These are phyloP conservation scores for rapeseed (Brassica napus) DNA, from an alignment of 345 rosid genomes.

Conservation along the genomic window DNA sequence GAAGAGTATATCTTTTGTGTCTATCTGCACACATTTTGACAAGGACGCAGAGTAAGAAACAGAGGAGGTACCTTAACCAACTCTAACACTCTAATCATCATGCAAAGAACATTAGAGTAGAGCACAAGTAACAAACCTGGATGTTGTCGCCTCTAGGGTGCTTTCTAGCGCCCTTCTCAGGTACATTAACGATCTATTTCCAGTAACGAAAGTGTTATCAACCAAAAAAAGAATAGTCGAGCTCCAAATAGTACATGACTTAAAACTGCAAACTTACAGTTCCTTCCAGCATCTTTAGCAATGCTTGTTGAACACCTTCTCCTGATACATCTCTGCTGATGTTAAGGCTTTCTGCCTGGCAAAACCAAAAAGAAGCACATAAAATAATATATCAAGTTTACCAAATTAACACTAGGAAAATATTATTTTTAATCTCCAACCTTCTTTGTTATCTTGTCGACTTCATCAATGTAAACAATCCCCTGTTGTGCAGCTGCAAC, in stretches of 20 bases:
- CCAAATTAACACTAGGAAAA: slow-evolving; percentile 2
- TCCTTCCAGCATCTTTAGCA: slow-evolving; percentile 97
- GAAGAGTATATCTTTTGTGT: slow-evolving; percentile 98
- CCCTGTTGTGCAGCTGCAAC: slow-evolving; percentile 99
- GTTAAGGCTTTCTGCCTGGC: slow-evolving; percentile 94
- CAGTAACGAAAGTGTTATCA: slow-evolving; percentile 23
- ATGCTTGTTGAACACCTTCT: slow-evolving; percentile 99
- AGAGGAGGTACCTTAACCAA: not conserved
- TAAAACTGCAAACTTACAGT: slow-evolving; percentile 66
- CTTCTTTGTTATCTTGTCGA: slow-evolving; percentile 98
- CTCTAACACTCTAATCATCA: not conserved
- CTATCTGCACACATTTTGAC: slow-evolving; percentile 55
- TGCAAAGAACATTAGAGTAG: not conserved
- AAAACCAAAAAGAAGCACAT: slow-evolving; percentile 18
- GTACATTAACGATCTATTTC: slow-evolving; percentile 90
- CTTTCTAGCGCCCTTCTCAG: slow-evolving; percentile 98
- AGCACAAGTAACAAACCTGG: slow-evolving; percentile 58
- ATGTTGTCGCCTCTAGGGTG: slow-evolving; percentile 99
- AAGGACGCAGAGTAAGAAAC: slow-evolving; percentile 7
- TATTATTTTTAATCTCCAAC: slow-evolving; percentile 30
- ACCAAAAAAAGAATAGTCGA: not conserved
- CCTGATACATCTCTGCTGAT: slow-evolving; percentile 99
- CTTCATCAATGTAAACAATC: slow-evolving; percentile 96
- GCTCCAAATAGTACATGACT: slow-evolving; percentile 1
- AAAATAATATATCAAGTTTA: not conserved